These are phyloP conservation scores for Globisporangium canariense DNA, from an alignment of 352 stramenopile genomes.

Conservation along the genomic window DNA sequence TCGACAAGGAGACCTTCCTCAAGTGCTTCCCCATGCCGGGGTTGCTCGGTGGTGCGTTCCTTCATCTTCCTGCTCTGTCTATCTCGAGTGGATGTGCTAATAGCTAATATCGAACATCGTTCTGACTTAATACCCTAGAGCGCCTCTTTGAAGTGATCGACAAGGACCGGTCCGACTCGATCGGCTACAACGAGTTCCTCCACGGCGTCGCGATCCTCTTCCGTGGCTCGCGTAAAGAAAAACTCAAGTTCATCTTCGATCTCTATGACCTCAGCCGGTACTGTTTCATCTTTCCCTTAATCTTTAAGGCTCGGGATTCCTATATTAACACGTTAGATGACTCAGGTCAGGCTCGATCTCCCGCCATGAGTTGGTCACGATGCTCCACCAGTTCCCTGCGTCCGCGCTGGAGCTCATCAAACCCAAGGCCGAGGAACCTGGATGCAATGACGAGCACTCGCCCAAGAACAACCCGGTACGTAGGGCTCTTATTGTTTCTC, in stretches of 20 bases:
- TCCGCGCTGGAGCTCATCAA: constrained; percentile 64
- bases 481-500: neutral
- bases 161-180: constrained; percentile 81
- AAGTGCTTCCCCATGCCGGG: constrained; percentile 92
- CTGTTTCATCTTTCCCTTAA: neutral
- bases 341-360: constrained; percentile 80
- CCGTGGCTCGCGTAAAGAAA: constrained; percentile 85
- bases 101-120: too few relatives aligned
- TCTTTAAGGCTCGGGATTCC: neutral
- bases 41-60: constrained; percentile 65
- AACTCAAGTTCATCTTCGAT: constrained; percentile 93
- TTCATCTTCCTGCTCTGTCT: neutral
- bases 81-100: too few relatives aligned
- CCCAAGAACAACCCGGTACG: constrained; percentile 18
- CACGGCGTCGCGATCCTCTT: constrained; percentile 84
- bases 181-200: constrained; percentile 92
- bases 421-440: constrained; percentile 27
- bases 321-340: neutral
- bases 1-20: constrained; percentile 94
- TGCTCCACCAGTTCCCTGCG: constrained; percentile 83
- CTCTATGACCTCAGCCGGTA: constrained; percentile 90
- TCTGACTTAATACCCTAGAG: constrained; percentile 28
- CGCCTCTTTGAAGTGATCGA: constrained; percentile 92
- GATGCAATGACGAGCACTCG: neutral
- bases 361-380: constrained; percentile 76